A percentile compares a stretch with the other conserved stretches of the same genome.
These are phyloP conservation scores for Sphaerulina vaccinii DNA, from an alignment of 2,329 filamentous ascomycete species.

Conservation along the genomic window DNA sequence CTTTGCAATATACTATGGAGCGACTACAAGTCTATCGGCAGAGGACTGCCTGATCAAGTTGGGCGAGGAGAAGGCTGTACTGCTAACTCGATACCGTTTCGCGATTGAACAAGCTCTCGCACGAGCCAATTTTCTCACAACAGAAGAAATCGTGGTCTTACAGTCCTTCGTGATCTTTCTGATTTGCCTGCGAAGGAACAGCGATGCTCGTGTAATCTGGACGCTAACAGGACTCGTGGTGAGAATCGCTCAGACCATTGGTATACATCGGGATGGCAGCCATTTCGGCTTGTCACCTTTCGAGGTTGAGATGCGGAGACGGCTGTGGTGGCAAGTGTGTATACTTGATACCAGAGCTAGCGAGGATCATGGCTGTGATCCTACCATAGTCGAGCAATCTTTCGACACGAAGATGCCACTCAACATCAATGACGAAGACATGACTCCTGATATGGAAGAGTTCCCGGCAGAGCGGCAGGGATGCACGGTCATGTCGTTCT, in stretches of 20 bases:
- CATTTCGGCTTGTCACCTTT: slow-evolving; percentile 58
- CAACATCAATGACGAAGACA: slow-evolving; percentile 57
- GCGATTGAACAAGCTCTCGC: slow-evolving; percentile 64
- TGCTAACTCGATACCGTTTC: slow-evolving; percentile 59
- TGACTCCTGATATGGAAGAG: slow-evolving; percentile 50
- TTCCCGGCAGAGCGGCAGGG: slow-evolving; percentile 50
- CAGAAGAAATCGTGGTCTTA: slow-evolving; percentile 60
- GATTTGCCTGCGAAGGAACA: slow-evolving; percentile 54
- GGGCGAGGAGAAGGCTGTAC: slow-evolving; percentile 51
- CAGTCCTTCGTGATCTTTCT: slow-evolving; percentile 64
- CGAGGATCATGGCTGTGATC: slow-evolving; percentile 64
- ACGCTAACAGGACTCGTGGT: slow-evolving; percentile 59
- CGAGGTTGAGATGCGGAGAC: slow-evolving; percentile 59
- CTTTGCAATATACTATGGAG: slow-evolving; percentile 62
- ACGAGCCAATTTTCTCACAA: slow-evolving; percentile 61
- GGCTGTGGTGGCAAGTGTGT: slow-evolving; percentile 61
- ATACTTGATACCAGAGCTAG: slow-evolving; percentile 60
- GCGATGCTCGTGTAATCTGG: slow-evolving; percentile 55
- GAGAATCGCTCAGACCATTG: slow-evolving; percentile 59
- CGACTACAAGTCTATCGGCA: slow-evolving; percentile 52
- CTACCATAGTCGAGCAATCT: slow-evolving; percentile 56
- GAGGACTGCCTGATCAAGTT: slow-evolving; percentile 50
- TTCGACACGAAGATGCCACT: slow-evolving; percentile 62
- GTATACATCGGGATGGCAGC: slow-evolving; percentile 59
- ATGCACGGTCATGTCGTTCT: slow-evolving; percentile 60